A percentile compares a stretch with the other conserved stretches of the same genome.
Evolutionary conservation across 2,329 filamentous ascomycete genomes (phyloP).

Genomic region (Macroventuria anomochaeta): DNA sequence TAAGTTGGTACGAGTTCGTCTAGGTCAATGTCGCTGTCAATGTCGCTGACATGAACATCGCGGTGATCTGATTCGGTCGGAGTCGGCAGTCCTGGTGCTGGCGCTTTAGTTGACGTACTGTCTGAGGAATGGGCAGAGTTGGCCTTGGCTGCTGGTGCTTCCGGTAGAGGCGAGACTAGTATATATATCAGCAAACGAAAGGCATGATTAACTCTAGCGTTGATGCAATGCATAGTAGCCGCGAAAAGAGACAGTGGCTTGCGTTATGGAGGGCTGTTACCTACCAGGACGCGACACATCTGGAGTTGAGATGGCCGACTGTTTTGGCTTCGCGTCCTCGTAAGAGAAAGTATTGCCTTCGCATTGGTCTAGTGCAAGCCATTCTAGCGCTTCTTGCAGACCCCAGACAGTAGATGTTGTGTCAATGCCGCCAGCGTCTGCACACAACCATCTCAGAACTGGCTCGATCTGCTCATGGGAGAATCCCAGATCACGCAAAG

Average conservation of each 20-base stretch:
- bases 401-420: constrained; percentile 74
- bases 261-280: constrained; percentile 10
- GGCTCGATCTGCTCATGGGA: constrained; percentile 49
- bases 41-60: constrained; percentile 54
- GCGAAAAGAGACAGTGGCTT: not conserved
- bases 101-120: not conserved
- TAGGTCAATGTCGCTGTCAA: constrained; percentile 58
- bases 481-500: constrained; percentile 73
- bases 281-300: constrained; percentile 39
- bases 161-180: constrained; percentile 1
- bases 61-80: constrained; percentile 25
- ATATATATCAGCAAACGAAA: not conserved
- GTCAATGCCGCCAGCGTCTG: constrained; percentile 52
- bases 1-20: constrained; percentile 71
- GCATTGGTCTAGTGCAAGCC: constrained; percentile 80
- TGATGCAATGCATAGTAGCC: not conserved
- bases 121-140: not conserved
- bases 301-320: constrained; percentile 23
- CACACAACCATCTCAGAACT: constrained; percentile 45
- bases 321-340: constrained; percentile 51
- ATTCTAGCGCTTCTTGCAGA: constrained; percentile 85
- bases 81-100: constrained; percentile 6
- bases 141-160: not conserved
- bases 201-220: not conserved
- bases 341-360: constrained; percentile 75